Evolutionary conservation across 2,329 filamentous ascomycete species (phyloP).

Genomic region (Coniochaeta sp.): DNA sequence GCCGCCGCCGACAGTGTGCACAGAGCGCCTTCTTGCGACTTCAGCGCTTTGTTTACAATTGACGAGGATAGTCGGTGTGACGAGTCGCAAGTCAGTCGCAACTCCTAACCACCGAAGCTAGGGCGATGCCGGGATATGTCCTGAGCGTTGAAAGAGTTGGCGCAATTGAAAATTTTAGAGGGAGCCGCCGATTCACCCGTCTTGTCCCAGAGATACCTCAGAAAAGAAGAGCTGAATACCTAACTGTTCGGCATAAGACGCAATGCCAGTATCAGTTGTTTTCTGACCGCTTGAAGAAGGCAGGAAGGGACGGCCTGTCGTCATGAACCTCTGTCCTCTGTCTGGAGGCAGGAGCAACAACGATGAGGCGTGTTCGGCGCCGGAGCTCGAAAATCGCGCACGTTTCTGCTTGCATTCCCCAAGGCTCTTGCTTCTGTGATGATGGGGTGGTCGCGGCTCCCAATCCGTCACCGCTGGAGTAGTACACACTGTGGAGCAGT

Average conservation of each 20-base stretch:
- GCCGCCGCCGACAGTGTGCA: not conserved
- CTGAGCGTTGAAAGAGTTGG: not conserved
- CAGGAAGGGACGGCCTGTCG: no score
- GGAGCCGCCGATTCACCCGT: not conserved
- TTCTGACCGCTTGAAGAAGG: not conserved
- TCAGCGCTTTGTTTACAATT: constrained; percentile 1
- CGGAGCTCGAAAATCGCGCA: constrained; percentile 21
- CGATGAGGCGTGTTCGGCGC: not conserved
- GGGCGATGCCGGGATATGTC: no score
- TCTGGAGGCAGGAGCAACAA: no score
- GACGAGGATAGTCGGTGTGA: no score
- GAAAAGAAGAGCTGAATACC: not conserved
- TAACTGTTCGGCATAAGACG: not conserved
- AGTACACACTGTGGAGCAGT: constrained; percentile 15
- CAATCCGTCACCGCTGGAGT: not conserved
- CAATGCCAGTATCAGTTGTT: not conserved
- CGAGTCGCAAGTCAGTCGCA: not conserved
- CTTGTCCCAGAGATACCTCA: not conserved
- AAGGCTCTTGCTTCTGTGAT: constrained; percentile 7
- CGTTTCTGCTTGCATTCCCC: not conserved
- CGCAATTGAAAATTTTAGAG: not conserved
- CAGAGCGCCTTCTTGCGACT: not conserved
- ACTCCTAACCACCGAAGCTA: no score
- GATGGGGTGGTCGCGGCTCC: not conserved
- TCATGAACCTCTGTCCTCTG: no score